Base-by-base conservation (phyloP, 306 rosid species). In the Cotoneaster glaucophyllus region DNA sequence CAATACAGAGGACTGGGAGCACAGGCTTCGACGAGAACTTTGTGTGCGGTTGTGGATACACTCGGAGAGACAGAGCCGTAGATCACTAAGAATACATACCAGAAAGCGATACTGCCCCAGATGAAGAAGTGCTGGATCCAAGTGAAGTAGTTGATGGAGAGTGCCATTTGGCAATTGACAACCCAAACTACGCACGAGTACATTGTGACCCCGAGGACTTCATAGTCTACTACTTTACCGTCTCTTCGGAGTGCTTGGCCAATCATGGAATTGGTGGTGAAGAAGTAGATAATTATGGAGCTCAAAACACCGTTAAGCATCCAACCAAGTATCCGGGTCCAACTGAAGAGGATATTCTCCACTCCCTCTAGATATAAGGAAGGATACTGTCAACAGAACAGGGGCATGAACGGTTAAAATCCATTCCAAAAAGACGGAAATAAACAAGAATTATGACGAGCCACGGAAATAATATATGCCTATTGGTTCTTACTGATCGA, bases 81-180 rank as follows among this genome's bases (percentile, higher is more conserved):
- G 9, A 85, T 52, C 29, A 91, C n/a, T 75, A 93, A 69, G 82
- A 89, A 93, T 34, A 86, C 68, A 65, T 93, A 91, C 98, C 98
- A 93, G 43, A 88, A 80, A 61, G 68, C 84, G 15, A 93, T 85
- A 82, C 98, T 91, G 6, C 98, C 90, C 98, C 98, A 93, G 78
- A 93, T 85, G 82, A 93, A 88, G 57, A 89, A 81, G 82, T 93
- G 98, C 17, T 93, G 98, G 73, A 93, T 91, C 98, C 97, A 91
- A 53, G 97, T 91, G 90, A 93, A 93, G 91, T 89, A 93, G 87
- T 91, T 93, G 24, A 93, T 80, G 63, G 96, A 87, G 56, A 93
- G 85, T 31, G 97, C 98, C 90, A 93, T 89, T 83, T 93, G 98
- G 84, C 93, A 88, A 78, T 93, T 93, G 68, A 91, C 98, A 6